phyloP scores from a whole-genome alignment of 2,329 filamentous ascomycete species.

The Penicillium sp. region DNA sequence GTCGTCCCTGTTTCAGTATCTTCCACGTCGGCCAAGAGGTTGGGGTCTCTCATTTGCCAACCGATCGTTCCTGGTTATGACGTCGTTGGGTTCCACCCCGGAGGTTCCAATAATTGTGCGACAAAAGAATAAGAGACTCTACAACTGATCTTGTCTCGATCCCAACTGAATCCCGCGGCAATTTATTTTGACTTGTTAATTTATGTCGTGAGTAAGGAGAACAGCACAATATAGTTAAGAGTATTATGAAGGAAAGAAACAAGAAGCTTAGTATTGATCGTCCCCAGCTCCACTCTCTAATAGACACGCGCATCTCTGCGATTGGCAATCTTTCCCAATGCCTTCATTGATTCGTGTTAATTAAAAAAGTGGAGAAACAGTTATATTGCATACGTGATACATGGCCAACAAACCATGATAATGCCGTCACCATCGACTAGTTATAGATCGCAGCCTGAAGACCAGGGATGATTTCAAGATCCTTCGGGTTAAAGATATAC shows the following conservation, averaged over 20 bases:
- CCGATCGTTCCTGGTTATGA: slow-evolving; percentile 17
- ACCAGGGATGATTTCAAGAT: slow-evolving; percentile 45
- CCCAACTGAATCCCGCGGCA: not conserved
- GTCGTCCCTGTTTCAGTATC: slow-evolving; percentile 14
- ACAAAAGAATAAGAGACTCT: not conserved
- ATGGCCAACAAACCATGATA: not conserved
- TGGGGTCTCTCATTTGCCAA: slow-evolving; percentile 1
- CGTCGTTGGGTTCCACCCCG: slow-evolving; percentile 11
- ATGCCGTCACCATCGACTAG: slow-evolving; percentile 7
- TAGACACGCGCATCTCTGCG: too few relatives aligned
- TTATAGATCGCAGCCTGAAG: slow-evolving; percentile 43
- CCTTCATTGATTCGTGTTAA: not conserved
- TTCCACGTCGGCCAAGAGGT: slow-evolving; percentile 1
- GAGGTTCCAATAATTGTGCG: not conserved
- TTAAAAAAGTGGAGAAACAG: not conserved
- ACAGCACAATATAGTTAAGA: too few relatives aligned
- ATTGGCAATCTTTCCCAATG: too few relatives aligned
- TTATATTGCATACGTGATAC: too few relatives aligned
- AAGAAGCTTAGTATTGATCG: too few relatives aligned
- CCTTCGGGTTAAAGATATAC: slow-evolving; percentile 37
- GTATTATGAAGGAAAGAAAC: too few relatives aligned
- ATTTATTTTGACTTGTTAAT: not conserved
- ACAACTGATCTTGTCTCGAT: not conserved
- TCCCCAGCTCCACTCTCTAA: too few relatives aligned
- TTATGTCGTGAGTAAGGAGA: too few relatives aligned